Conservation (phyloP, 106 monocot genomes). For the Phalaenopsis aphrodite region DNA sequence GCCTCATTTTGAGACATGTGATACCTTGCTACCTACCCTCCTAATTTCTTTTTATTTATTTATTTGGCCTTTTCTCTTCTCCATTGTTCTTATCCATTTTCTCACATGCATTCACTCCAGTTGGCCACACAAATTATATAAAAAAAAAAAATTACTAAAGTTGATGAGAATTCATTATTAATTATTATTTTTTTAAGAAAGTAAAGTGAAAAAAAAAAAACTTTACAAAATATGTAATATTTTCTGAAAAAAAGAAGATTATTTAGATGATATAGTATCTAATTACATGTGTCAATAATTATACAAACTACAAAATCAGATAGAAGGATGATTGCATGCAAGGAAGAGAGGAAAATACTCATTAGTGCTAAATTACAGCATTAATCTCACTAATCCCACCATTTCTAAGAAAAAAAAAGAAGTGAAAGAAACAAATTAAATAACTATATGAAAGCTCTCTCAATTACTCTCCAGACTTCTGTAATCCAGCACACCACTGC, state of each 20-base stretch:
- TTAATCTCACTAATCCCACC: not conserved
- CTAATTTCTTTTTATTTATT: not conserved
- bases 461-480: slow-evolving; percentile 30
- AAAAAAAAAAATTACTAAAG: no score
- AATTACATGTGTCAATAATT: not conserved
- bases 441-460: not conserved
- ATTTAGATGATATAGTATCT: no score
- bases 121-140: not conserved
- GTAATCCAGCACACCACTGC: slow-evolving; percentile 15
- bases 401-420: not conserved
- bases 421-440: no score
- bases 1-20: not conserved
- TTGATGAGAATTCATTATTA: no score
- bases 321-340: no score
- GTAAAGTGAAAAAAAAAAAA: not conserved
- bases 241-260: no score
- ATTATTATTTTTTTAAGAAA: no score
- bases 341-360: not conserved
- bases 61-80: not conserved
- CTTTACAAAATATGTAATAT: not conserved
- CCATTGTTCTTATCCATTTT: not conserved
- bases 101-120: not conserved
- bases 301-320: not conserved
- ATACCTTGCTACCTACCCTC: not conserved
- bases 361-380: not conserved